phyloP scores from a whole-genome alignment of 495 filamentous ascomycete species.

The Penicillium tannophilum region DNA sequence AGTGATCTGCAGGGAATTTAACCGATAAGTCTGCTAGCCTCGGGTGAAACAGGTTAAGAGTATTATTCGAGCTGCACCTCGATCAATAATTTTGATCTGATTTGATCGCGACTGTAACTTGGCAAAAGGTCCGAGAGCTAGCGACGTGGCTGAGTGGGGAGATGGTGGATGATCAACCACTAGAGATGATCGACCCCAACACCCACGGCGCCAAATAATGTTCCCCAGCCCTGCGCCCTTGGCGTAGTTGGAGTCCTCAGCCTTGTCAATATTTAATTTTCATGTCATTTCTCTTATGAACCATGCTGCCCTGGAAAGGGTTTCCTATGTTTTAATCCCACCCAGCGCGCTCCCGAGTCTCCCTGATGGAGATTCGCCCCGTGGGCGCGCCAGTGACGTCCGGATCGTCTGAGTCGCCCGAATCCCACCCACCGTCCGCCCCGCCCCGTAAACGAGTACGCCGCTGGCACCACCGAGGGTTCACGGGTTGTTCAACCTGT shows the following conservation, averaged over 20 bases:
- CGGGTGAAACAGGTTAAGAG: background rate
- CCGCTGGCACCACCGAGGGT: conserved; percentile 44
- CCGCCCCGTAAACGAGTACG: conserved; percentile 46
- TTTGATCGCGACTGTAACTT: background rate
- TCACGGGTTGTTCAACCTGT: conserved; percentile 46
- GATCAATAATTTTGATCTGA: background rate
- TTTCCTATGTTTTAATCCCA: conserved; percentile 10
- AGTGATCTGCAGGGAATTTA: background rate
- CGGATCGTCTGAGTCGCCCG: conserved; percentile 16
- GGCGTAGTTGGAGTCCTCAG: conserved; percentile 1
- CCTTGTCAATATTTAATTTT: background rate
- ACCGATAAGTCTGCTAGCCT: background rate
- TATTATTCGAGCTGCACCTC: background rate
- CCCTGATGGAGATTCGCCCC: conserved; percentile 38
- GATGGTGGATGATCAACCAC: conserved; percentile 4
- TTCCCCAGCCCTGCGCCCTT: conserved; percentile 4
- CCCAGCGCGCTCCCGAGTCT: conserved; percentile 5
- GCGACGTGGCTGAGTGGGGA: conserved; percentile 8
- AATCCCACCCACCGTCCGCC: conserved; percentile 15
- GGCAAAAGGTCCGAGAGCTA: background rate
- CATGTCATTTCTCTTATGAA: background rate
- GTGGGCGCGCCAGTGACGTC: conserved; percentile 26
- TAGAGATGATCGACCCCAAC: conserved; percentile 11
- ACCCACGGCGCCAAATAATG: background rate
- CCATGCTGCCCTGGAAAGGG: background rate